A percentile compares a stretch with the other conserved stretches of the same genome.
Conservation (phyloP, 2,329 filamentous ascomycete species). For the Sporothrix sp. region DNA sequence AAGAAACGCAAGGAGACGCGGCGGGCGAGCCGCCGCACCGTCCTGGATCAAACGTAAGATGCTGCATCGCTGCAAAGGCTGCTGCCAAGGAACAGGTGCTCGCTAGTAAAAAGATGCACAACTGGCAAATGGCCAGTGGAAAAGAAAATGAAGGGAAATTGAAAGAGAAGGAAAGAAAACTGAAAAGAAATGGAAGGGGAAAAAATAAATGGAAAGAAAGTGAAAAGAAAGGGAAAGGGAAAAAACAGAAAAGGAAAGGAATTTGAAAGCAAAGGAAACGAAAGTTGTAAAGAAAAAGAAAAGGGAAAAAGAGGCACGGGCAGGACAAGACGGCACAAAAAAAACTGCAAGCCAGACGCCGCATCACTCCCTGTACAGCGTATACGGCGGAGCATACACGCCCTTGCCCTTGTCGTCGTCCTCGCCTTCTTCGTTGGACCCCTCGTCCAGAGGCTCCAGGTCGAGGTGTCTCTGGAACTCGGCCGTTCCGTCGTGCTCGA, state of each 20-base stretch:
- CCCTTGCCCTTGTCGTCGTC: background rate
- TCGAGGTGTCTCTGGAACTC: no score
- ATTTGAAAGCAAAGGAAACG: background rate
- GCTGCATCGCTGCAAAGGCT: no score
- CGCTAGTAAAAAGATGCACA: no score
- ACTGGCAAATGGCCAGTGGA: no score
- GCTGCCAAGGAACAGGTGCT: no score
- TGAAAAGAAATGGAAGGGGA: background rate
- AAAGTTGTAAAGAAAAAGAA: background rate
- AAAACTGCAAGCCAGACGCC: no score
- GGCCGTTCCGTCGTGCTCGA: background rate
- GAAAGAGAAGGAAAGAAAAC: background rate
- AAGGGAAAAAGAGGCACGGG: background rate
- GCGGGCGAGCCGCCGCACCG: no score
- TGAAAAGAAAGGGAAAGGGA: background rate
- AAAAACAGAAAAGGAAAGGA: background rate
- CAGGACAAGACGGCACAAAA: background rate
- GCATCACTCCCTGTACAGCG: no score
- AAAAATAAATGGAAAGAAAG: background rate
- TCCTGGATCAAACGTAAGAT: no score
- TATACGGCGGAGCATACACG: no score
- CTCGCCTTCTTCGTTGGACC: background rate
- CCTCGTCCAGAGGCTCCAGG: no score
- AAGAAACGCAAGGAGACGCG: no score
- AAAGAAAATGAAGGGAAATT: background rate